phyloP scores from a whole-genome alignment of 495 filamentous ascomycete genomes.

The Clohesyomyces aquaticus region DNA sequence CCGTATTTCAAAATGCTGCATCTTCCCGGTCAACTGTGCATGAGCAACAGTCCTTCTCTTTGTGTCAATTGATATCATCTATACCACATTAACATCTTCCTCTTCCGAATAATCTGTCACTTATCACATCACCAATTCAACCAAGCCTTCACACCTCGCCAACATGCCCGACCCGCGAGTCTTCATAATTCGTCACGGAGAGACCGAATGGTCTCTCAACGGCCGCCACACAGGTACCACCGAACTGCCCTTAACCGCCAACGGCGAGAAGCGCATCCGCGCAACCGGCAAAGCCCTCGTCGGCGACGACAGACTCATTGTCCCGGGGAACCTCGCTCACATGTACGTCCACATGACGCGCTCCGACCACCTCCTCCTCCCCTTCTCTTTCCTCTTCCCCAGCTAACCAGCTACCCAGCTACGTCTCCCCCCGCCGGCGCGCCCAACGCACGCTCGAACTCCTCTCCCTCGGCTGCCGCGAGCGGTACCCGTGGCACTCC shows the following conservation, averaged over 20 bases:
- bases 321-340: slow-evolving; percentile 77
- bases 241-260: slow-evolving; percentile 82
- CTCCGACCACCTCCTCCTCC: neutral
- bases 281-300: slow-evolving; percentile 83
- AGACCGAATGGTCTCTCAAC: slow-evolving; percentile 96
- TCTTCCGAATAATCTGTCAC: too few species aligned
- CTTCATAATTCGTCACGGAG: slow-evolving; percentile 92
- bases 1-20: too few species aligned
- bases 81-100: too few species aligned
- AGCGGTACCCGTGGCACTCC: slow-evolving; percentile 58
- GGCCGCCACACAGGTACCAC: slow-evolving; percentile 87
- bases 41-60: too few species aligned
- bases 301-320: slow-evolving; percentile 82
- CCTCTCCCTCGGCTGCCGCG: slow-evolving; percentile 63
- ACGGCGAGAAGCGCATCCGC: slow-evolving; percentile 81
- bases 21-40: too few species aligned
- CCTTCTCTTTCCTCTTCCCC: neutral
- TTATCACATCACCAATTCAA: neutral
- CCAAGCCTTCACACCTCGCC: neutral
- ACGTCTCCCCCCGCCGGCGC: slow-evolving; percentile 84
- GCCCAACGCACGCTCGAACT: slow-evolving; percentile 88
- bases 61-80: too few species aligned
- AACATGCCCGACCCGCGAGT: slow-evolving; percentile 71
- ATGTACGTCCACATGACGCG: slow-evolving; percentile 54
- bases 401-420: slow-evolving; percentile 58